Evolutionary conservation across 2,329 filamentous ascomycete genomes (phyloP), one percentile per base, ranked within the genome.

Genomic region (Cordyceps tenuipes): DNA sequence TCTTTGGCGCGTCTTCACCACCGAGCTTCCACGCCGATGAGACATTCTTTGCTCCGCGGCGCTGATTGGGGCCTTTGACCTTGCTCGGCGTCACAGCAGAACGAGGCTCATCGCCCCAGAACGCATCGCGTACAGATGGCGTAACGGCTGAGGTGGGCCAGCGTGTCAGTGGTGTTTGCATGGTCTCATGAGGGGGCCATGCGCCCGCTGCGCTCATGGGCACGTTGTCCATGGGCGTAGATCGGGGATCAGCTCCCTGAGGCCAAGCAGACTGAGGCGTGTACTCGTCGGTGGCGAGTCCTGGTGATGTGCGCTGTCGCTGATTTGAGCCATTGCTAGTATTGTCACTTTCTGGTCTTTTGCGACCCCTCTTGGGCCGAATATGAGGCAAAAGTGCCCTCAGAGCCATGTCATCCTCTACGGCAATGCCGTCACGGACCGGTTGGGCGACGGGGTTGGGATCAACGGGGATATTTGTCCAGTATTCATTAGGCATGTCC

Each of bases 391-490:
- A 79, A 3, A 97, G 79, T 2, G 91, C 90, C 62, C 91, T 82
- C 53, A 97, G 78, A 2, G 91, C 92, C 71, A 96, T 84, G 71
- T 97, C 92, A 71, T 97, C 92, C 70, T 96, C 91, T 2, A 91
- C 75, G 1, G 87, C 82, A 1, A 97, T 90, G 7, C 90, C 91
- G 72, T 96, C 92, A 49, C 92, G 84, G 17, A 84, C 83, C 36
- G 82, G 79, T 44, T 86, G 80, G 29, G 82, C 81, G 41, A 87
- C 78, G 2, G 87, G 83, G 58, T 86, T 82, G 34, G 82, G 77
- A 15, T 82, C 79, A 6, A 80, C 76, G 0, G 91, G 91, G 26
- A 96, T 81, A 41, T 90, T 83, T 17, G 82, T 86, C 77, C 88
- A 96, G 72, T 97, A 97, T 0, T 83, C 75, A 71, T 95, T 91